Evolutionary conservation across 2,329 filamentous ascomycete genomes (phyloP).

Genomic region (Raffaelea ambrosiae): DNA sequence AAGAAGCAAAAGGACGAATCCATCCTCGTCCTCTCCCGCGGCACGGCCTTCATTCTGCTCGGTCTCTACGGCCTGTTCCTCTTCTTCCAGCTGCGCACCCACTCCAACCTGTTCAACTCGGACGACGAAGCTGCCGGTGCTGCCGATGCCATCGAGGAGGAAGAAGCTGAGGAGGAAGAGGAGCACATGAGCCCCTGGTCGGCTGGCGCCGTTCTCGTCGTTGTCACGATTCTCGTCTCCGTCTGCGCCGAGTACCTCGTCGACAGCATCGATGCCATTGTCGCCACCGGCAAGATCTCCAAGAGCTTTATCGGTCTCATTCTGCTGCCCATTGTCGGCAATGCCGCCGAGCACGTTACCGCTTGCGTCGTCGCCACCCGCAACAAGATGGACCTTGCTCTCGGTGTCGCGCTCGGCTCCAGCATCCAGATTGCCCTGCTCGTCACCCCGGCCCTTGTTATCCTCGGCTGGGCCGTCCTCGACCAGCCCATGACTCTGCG

Average conservation of each 20-base stretch:
- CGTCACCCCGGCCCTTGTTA: constrained; percentile 71
- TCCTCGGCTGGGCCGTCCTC: constrained; percentile 70
- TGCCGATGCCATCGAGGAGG: constrained; percentile 25
- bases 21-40: constrained; percentile 64
- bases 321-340: constrained; percentile 74
- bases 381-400: constrained; percentile 68
- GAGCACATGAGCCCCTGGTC: constrained; percentile 53
- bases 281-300: constrained; percentile 49
- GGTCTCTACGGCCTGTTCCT: constrained; percentile 70
- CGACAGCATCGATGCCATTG: constrained; percentile 61
- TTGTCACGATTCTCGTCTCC: constrained; percentile 64
- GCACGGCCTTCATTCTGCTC: constrained; percentile 67
- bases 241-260: constrained; percentile 77
- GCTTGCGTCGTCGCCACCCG: constrained; percentile 71
- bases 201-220: constrained; percentile 56
- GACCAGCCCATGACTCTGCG: constrained; percentile 65
- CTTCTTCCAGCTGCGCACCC: constrained; percentile 68
- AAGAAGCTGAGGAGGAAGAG: constrained; percentile 32
- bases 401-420: constrained; percentile 74
- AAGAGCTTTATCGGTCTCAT: constrained; percentile 74
- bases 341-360: constrained; percentile 75
- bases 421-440: constrained; percentile 77
- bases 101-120: constrained; percentile 59
- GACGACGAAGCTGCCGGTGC: constrained; percentile 14
- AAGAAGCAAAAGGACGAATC: constrained; percentile 38